These are phyloP conservation scores for Stemphylium beticola DNA, from an alignment of 2,329 filamentous ascomycete genomes.

Conservation along the genomic window DNA sequence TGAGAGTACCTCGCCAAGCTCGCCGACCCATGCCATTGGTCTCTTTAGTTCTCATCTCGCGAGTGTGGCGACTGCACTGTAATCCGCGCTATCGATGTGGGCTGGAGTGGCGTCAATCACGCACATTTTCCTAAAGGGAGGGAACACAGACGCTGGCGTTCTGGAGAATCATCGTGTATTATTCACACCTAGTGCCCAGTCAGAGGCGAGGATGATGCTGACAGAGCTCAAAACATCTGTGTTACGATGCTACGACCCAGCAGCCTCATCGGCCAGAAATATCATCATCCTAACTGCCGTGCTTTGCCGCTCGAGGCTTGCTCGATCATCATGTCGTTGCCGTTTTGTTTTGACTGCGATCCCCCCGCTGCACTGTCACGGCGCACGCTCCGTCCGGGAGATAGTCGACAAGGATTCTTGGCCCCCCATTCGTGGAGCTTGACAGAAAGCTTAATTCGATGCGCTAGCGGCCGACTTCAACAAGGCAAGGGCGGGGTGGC, in stretches of 20 bases:
- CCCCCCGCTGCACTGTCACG: constrained; percentile 7
- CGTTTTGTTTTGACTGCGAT: constrained; percentile 14
- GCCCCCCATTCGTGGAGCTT: constrained; percentile 30
- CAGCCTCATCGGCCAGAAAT: neutral
- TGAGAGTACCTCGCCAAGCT: neutral
- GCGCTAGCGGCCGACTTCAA: constrained; percentile 23
- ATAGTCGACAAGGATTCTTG: constrained; percentile 35
- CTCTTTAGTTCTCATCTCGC: neutral
- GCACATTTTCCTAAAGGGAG: neutral
- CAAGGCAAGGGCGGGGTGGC: constrained; percentile 21
- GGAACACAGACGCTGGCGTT: neutral
- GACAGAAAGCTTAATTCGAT: constrained; percentile 33
- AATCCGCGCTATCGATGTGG: constrained; percentile 1
- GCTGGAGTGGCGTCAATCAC: neutral
- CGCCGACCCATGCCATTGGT: neutral
- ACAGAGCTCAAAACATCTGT: neutral
- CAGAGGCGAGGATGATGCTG: neutral
- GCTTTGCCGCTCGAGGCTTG: constrained; percentile 3
- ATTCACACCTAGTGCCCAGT: neutral
- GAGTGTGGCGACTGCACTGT: constrained; percentile 1
- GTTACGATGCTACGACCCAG: neutral
- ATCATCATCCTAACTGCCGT: neutral
- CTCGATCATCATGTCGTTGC: constrained; percentile 14
- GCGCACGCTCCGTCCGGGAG: constrained; percentile 22
- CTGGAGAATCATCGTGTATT: neutral